A percentile compares a stretch with the other conserved stretches of the same genome.
phyloP scores from a whole-genome alignment of 306 rosid genomes.

The Astragalus membranaceus region DNA sequence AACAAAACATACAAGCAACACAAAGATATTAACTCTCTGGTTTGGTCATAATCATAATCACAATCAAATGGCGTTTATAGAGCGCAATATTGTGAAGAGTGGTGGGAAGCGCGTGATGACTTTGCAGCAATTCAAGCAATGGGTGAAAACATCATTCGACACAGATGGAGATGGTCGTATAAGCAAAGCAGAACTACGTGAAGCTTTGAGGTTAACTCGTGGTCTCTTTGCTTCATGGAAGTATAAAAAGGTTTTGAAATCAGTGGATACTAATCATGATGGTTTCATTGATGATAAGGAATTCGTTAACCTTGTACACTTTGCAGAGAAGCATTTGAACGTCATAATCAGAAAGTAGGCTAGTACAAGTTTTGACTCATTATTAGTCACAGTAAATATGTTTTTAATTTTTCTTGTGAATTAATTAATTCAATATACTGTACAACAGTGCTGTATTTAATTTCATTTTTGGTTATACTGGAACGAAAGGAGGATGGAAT shows the following conservation, averaged over 20 bases:
- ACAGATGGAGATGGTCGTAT: slow-evolving; percentile 11
- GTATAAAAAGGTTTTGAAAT: background rate
- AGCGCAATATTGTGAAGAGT: background rate
- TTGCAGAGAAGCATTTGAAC: slow-evolving; percentile 21
- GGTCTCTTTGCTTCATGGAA: slow-evolving; percentile 11
- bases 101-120: slow-evolving; percentile 28
- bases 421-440: background rate
- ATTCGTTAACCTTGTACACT: slow-evolving; percentile 12
- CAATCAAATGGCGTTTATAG: slow-evolving; percentile 11
- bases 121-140: slow-evolving; percentile 18
- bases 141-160: slow-evolving; percentile 25
- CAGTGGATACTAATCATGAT: slow-evolving; percentile 3
- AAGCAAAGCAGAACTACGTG: slow-evolving; percentile 11
- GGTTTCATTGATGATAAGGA: slow-evolving; percentile 21
- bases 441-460: too few species aligned
- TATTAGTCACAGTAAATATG: background rate
- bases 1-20: background rate
- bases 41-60: background rate
- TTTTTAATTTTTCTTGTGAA: background rate
- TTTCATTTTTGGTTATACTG: too few species aligned
- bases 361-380: background rate
- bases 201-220: background rate
- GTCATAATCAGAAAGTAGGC: slow-evolving; percentile 14
- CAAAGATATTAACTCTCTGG: background rate
- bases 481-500: too few species aligned